Evolutionary conservation across 305 asterid genomes (phyloP).

Genomic region (Solanum hybrid): DNA sequence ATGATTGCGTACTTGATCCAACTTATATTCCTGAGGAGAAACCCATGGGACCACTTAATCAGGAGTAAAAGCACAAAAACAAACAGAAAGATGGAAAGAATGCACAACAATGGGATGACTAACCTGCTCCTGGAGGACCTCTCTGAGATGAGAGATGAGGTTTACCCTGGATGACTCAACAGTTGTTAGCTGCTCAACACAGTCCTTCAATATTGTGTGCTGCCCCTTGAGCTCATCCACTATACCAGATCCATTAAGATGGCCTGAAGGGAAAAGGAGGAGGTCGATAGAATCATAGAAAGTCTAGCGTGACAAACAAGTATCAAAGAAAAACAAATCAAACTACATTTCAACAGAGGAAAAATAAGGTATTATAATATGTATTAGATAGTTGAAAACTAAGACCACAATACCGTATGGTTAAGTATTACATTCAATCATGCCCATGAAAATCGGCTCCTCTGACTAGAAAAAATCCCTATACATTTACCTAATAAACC

Average conservation of each 20-base stretch:
- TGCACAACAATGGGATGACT: slow-evolving; percentile 2
- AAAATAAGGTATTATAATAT: background rate
- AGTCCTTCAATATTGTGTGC: slow-evolving; percentile 52
- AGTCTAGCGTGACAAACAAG: background rate
- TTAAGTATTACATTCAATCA: background rate
- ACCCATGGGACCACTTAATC: slow-evolving; percentile 10
- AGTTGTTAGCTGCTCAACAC: slow-evolving; percentile 50
- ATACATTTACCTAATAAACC: background rate
- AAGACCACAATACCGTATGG: background rate
- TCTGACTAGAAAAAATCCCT: background rate
- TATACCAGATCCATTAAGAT: slow-evolving; percentile 25
- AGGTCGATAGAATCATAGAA: background rate
- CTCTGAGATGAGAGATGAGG: slow-evolving; percentile 65
- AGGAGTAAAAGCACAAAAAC: slow-evolving; percentile 8
- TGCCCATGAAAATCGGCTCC: background rate
- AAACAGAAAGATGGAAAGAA: background rate
- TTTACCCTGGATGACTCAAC: slow-evolving; percentile 66
- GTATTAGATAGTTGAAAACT: background rate
- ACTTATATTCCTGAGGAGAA: slow-evolving; percentile 56
- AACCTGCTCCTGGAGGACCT: slow-evolving; percentile 89
- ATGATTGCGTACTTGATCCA: slow-evolving; percentile 71
- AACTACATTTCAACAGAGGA: background rate
- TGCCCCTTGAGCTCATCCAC: slow-evolving; percentile 72
- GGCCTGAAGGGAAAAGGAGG: slow-evolving; percentile 12
- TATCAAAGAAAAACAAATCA: background rate